Conservation (phyloP, 129 eudicot genomes). For the Chrysanthemum makinoi region DNA sequence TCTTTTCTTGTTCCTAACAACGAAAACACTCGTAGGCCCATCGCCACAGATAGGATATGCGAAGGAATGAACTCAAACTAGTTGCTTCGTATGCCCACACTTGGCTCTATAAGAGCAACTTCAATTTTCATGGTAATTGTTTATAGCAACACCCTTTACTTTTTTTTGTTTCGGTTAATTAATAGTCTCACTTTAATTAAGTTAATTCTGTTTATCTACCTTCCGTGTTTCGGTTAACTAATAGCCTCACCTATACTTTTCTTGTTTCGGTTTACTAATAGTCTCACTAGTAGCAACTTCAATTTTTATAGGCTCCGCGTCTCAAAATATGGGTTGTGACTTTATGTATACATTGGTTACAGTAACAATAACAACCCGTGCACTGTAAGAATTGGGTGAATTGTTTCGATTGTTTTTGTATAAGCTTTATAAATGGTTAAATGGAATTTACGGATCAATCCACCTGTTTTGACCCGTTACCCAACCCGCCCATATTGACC, state of each 20-base stretch:
- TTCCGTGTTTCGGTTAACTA: constrained; percentile 24
- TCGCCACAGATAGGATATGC: constrained; percentile 34
- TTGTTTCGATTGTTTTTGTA: too few species aligned
- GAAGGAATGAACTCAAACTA: constrained; percentile 40
- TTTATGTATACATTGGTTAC: too few species aligned
- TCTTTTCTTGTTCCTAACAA: constrained; percentile 24
- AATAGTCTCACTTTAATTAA: background rate
- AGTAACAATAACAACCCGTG: too few species aligned
- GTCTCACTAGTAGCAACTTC: background rate
- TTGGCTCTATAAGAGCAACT: constrained; percentile 21
- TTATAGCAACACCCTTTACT: constrained; percentile 19
- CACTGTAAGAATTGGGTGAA: too few species aligned
- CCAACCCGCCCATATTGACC: too few species aligned
- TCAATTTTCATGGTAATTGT: constrained; percentile 11
- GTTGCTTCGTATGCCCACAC: constrained; percentile 8
- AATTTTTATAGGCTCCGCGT: too few species aligned
- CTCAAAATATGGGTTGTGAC: too few species aligned
- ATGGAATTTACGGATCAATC: too few species aligned
- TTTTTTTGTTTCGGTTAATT: constrained; percentile 24
- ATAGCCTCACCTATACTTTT: constrained; percentile 15
- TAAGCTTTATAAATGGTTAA: too few species aligned
- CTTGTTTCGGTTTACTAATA: constrained; percentile 22
- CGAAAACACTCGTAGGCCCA: constrained; percentile 31
- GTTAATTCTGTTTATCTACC: constrained; percentile 2
- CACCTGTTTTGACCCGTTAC: too few species aligned